Conservation (phyloP, 768 basidiomycete species). For the Russula foetens region DNA sequence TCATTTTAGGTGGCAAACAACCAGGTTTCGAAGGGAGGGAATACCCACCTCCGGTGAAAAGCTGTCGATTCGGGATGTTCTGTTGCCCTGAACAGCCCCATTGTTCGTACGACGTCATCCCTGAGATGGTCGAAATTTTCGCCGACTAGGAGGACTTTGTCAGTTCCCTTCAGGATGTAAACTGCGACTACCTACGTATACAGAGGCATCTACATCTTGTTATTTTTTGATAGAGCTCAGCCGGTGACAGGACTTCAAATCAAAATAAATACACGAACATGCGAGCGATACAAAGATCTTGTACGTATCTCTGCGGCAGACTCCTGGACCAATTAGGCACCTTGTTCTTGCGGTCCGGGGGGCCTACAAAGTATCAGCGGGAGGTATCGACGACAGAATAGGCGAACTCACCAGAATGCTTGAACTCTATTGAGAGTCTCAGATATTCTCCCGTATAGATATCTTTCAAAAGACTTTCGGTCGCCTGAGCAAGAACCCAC, state of each 20-base stretch:
- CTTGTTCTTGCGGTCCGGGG: background rate
- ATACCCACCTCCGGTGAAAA: background rate
- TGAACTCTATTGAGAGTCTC: background rate
- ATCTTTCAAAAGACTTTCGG: background rate
- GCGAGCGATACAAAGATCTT: conserved; percentile 4
- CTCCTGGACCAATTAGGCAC: background rate
- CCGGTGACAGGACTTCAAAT: background rate
- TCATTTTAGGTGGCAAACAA: background rate
- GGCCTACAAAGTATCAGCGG: background rate
- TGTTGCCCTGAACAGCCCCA: background rate
- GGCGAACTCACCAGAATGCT: background rate
- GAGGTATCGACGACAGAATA: background rate
- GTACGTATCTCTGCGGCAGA: background rate
- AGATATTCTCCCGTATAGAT: conserved; percentile 11
- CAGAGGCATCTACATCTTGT: conserved; percentile 11
- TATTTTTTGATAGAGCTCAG: background rate
- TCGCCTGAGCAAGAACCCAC: background rate
- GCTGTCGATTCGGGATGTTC: background rate
- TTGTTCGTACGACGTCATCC: background rate
- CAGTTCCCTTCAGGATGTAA: background rate
- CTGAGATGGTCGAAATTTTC: conserved; percentile 1
- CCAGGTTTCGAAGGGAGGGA: background rate
- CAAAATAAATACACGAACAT: background rate
- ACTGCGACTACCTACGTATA: background rate
- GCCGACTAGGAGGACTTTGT: background rate